phyloP scores from a whole-genome alignment of 1,284 basidiomycete genomes.

The Neotropicomus parvogracilis region DNA sequence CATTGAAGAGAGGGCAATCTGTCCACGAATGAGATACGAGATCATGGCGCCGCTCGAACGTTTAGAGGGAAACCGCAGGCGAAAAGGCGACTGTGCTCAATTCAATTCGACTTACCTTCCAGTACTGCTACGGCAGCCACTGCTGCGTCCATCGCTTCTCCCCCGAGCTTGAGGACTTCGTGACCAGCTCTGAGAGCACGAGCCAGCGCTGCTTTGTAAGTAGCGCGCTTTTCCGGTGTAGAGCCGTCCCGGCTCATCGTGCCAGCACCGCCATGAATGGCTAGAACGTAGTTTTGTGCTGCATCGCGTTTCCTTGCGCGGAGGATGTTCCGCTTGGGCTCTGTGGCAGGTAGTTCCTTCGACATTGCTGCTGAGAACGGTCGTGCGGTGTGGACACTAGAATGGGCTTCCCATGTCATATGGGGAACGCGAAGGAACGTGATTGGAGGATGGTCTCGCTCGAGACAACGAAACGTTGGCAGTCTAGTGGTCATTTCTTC shows the following conservation, averaged over 20 bases:
- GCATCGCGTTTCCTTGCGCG: slow-evolving; percentile 7
- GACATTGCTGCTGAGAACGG: slow-evolving; percentile 6
- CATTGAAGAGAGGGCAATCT: slow-evolving; percentile 78
- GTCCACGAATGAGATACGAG: not conserved
- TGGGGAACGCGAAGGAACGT: too few species aligned
- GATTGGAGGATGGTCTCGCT: too few species aligned
- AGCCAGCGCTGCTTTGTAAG: slow-evolving; percentile 55
- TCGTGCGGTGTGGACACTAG: not conserved
- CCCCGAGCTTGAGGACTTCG: slow-evolving; percentile 57
- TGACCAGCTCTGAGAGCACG: slow-evolving; percentile 62
- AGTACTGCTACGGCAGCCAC: slow-evolving; percentile 69
- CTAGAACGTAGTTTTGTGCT: slow-evolving; percentile 37
- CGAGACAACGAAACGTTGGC: too few species aligned
- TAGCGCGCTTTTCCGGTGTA: slow-evolving; percentile 58
- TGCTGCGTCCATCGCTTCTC: slow-evolving; percentile 80
- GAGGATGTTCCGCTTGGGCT: not conserved
- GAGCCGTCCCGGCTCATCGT: slow-evolving; percentile 56
- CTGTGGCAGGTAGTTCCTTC: not conserved
- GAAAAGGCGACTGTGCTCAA: too few species aligned
- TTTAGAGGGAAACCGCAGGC: too few species aligned
- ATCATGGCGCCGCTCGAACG: not conserved
- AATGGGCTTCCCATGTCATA: too few species aligned
- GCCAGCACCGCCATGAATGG: slow-evolving; percentile 79
- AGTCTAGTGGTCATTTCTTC: too few species aligned
- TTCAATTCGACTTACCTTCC: slow-evolving; percentile 51